Evolutionary conservation across 768 basidiomycete species (phyloP).

Genomic region (Cubamyces sp.): DNA sequence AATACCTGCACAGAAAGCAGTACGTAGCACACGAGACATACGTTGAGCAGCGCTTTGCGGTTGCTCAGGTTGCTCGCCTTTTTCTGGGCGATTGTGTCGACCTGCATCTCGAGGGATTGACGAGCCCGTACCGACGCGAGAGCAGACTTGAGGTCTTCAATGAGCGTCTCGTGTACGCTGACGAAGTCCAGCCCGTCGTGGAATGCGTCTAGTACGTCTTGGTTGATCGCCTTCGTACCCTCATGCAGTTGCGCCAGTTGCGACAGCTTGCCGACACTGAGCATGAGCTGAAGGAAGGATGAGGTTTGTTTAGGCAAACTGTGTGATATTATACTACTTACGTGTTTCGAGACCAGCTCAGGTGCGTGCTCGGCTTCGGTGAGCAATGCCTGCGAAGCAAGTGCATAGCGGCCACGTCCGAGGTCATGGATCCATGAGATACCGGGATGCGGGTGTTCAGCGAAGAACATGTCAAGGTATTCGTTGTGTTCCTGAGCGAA

Average conservation of each 20-base stretch:
- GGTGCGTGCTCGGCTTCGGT: slow-evolving; percentile 59
- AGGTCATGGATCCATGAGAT: slow-evolving; percentile 92
- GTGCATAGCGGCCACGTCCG: slow-evolving; percentile 63
- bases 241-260: slow-evolving; percentile 69
- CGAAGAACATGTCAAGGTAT: slow-evolving; percentile 78
- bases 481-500: slow-evolving; percentile 74
- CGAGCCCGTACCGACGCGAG: slow-evolving; percentile 54
- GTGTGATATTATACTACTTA: slow-evolving; percentile 40
- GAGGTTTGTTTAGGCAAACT: background rate
- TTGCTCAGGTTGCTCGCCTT: slow-evolving; percentile 53
- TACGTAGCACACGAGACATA: slow-evolving; percentile 31
- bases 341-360: slow-evolving; percentile 77
- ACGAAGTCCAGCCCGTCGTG: slow-evolving; percentile 89
- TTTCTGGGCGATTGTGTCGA: slow-evolving; percentile 60
- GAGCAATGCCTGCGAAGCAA: slow-evolving; percentile 67
- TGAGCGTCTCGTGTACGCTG: slow-evolving; percentile 75
- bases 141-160: slow-evolving; percentile 60
- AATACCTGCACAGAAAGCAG: background rate
- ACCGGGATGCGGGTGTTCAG: slow-evolving; percentile 54
- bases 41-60: slow-evolving; percentile 55
- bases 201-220: slow-evolving; percentile 66
- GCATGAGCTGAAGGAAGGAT: slow-evolving; percentile 65
- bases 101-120: slow-evolving; percentile 68
- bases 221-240: slow-evolving; percentile 47
- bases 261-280: slow-evolving; percentile 88